phyloP scores from a whole-genome alignment of 2,329 filamentous ascomycete genomes.

The Aspergillus piperis region DNA sequence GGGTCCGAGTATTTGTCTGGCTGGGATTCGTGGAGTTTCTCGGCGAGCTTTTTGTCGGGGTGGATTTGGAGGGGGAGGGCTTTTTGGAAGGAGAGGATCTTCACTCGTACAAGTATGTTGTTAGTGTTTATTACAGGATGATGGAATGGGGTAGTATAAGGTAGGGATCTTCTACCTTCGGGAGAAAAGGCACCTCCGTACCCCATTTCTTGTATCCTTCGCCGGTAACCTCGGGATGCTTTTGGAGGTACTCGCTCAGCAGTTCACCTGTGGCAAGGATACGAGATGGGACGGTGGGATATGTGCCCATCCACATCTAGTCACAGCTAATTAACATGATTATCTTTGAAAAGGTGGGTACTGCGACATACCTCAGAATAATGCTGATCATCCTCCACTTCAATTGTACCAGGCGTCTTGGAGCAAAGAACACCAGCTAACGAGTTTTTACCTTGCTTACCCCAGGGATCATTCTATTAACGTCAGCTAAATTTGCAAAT shows the following conservation, averaged over 20 bases:
- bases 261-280: conserved; percentile 63
- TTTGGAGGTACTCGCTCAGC: conserved; percentile 65
- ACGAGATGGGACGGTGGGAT: conserved; percentile 68
- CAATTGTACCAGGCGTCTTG: conserved; percentile 63
- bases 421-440: conserved; percentile 66
- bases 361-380: conserved; percentile 59
- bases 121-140: neutral
- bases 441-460: conserved; percentile 66
- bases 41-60: conserved; percentile 67
- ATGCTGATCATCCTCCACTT: conserved; percentile 62
- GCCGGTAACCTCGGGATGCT: conserved; percentile 66
- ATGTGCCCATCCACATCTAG: conserved; percentile 74
- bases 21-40: conserved; percentile 63
- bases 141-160: neutral
- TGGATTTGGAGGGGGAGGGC: conserved; percentile 75
- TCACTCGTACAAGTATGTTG: no score
- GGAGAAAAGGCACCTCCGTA: conserved; percentile 68
- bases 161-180: conserved; percentile 57
- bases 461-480: conserved; percentile 66
- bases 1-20: conserved; percentile 68
- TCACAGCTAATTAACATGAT: neutral
- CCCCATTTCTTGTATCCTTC: conserved; percentile 64
- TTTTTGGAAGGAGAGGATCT: conserved; percentile 73
- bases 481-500: no score
- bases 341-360: no score